These are phyloP conservation scores for Neospermospora avenae DNA, from an alignment of 2,329 filamentous ascomycete genomes.

Conservation along the genomic window DNA sequence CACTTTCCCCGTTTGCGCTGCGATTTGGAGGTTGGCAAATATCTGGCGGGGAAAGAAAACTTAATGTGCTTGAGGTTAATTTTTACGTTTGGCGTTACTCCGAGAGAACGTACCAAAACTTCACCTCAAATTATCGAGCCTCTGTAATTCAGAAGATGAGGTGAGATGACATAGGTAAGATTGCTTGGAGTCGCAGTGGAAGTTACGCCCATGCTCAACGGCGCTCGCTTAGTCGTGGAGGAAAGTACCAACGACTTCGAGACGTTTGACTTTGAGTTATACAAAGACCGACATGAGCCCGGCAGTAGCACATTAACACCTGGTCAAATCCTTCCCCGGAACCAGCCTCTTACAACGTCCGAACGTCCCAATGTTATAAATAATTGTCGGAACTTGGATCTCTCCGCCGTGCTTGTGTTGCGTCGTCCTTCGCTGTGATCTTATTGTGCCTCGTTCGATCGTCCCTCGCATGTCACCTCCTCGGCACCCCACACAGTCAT, in stretches of 20 bases:
- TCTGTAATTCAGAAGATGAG: too few relatives aligned
- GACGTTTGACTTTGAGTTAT: too few relatives aligned
- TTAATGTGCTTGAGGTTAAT: background rate
- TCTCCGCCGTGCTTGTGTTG: background rate
- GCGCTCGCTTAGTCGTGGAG: background rate
- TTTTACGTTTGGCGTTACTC: background rate
- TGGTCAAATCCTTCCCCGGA: slow-evolving; percentile 1
- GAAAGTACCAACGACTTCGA: background rate
- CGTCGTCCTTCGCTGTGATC: background rate
- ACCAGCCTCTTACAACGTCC: background rate
- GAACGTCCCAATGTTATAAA: background rate
- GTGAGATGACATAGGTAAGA: too few relatives aligned
- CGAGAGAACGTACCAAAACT: too few relatives aligned
- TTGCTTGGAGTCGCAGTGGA: background rate
- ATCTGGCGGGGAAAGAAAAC: background rate
- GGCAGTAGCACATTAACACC: background rate
- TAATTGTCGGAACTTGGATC: background rate
- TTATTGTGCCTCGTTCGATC: background rate
- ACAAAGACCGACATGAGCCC: background rate
- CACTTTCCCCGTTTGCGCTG: background rate
- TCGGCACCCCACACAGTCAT: background rate
- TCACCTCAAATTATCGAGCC: too few relatives aligned
- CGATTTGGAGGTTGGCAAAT: background rate
- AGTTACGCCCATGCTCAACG: background rate
- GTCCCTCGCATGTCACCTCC: background rate